These are phyloP conservation scores for Calvatia gigantea DNA, from an alignment of 768 basidiomycete species.

Conservation along the genomic window DNA sequence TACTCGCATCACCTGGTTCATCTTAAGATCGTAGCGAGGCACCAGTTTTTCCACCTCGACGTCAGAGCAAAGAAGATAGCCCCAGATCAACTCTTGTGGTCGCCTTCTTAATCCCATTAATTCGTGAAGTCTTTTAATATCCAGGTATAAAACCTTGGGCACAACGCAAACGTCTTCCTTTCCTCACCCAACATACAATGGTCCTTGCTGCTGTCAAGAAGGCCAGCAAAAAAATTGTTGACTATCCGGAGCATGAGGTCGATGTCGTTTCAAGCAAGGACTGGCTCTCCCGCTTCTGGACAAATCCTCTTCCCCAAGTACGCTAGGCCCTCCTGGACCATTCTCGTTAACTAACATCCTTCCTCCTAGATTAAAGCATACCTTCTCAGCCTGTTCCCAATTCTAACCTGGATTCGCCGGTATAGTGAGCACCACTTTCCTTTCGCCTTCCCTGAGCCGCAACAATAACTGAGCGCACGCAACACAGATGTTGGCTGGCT, in stretches of 20 bases:
- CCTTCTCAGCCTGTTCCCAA: conserved; percentile 75
- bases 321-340: conserved; percentile 16
- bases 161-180: neutral
- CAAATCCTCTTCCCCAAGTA: conserved; percentile 50
- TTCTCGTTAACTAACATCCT: conserved; percentile 3
- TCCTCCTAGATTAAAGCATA: conserved; percentile 54
- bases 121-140: neutral
- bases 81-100: neutral
- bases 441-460: neutral
- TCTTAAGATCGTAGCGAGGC: neutral
- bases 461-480: neutral
- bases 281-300: conserved; percentile 40
- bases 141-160: neutral
- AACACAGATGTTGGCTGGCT: conserved; percentile 71
- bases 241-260: conserved; percentile 55
- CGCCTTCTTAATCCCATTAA: neutral
- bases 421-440: conserved; percentile 59
- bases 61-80: neutral
- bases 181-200: conserved; percentile 16
- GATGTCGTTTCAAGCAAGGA: conserved; percentile 58
- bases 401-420: conserved; percentile 78
- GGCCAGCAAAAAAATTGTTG: conserved; percentile 55
- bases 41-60: neutral
- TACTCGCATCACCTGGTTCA: neutral
- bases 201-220: conserved; percentile 32